Conservation (phyloP, 306 rosid species). For the Quillaja saponaria region DNA sequence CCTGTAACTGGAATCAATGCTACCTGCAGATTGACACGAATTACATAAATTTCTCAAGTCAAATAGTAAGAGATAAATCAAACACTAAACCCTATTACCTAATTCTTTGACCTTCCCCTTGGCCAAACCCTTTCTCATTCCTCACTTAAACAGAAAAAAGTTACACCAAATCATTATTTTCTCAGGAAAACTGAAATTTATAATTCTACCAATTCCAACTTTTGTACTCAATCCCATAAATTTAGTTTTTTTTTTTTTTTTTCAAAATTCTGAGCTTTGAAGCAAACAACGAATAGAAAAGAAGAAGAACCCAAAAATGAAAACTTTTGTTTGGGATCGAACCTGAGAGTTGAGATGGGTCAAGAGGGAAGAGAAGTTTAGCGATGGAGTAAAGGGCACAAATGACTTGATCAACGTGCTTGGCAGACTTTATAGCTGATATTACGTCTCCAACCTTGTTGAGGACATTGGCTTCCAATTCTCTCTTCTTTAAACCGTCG, state of each 20-base stretch:
- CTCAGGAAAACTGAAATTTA: neutral
- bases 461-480: conserved; percentile 45
- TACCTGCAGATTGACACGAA: conserved; percentile 45
- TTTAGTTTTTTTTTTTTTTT: neutral
- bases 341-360: conserved; percentile 71
- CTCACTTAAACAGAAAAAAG: neutral
- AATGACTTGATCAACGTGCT: conserved; percentile 76
- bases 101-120: neutral
- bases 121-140: too few relatives aligned
- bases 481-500: conserved; percentile 43
- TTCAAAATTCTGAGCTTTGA: neutral
- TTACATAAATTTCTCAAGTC: conserved; percentile 3
- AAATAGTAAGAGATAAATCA: too few relatives aligned
- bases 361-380: conserved; percentile 62
- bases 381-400: conserved; percentile 73
- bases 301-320: neutral
- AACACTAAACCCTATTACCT: too few relatives aligned
- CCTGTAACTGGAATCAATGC: conserved; percentile 54
- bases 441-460: conserved; percentile 65
- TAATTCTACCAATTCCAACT: neutral
- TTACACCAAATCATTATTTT: neutral
- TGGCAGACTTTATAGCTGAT: conserved; percentile 51
- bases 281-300: conserved; percentile 14
- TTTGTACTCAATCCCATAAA: neutral
- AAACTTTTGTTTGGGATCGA: conserved; percentile 9